Evolutionary conservation across 306 rosid species (phyloP).

Genomic region (Sphenostylis stenocarpa): DNA sequence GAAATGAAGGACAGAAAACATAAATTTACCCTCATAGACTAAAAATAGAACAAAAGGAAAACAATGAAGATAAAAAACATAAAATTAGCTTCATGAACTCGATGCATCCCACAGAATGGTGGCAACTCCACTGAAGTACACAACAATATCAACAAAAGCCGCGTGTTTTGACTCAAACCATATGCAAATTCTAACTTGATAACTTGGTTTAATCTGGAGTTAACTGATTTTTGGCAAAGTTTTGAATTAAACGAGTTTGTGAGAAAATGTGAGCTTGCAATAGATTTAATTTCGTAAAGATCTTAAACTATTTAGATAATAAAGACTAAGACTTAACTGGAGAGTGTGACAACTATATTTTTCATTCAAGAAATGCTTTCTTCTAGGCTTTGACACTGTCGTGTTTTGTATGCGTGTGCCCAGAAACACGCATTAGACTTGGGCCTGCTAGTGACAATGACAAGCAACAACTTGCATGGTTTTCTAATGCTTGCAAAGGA

Average conservation of each 20-base stretch:
- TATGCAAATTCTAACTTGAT: background rate
- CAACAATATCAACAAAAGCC: background rate
- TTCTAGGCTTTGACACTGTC: constrained; percentile 32
- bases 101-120: background rate
- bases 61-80: background rate
- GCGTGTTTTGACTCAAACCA: constrained; percentile 22
- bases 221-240: background rate
- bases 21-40: background rate
- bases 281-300: background rate
- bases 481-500: constrained; percentile 98
- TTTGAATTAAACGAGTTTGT: background rate
- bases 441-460: constrained; percentile 78
- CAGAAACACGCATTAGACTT: constrained; percentile 84
- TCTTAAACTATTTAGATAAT: background rate
- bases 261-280: background rate
- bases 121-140: background rate
- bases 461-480: constrained; percentile 76
- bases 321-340: background rate
- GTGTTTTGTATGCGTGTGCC: constrained; percentile 29
- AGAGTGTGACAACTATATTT: constrained; percentile 8
- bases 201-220: constrained; percentile 3
- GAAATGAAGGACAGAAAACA: background rate
- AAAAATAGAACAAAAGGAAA: background rate
- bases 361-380: constrained; percentile 24
- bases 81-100: background rate